Conservation (phyloP, 768 basidiomycete species). For the Mycena leptocephala region DNA sequence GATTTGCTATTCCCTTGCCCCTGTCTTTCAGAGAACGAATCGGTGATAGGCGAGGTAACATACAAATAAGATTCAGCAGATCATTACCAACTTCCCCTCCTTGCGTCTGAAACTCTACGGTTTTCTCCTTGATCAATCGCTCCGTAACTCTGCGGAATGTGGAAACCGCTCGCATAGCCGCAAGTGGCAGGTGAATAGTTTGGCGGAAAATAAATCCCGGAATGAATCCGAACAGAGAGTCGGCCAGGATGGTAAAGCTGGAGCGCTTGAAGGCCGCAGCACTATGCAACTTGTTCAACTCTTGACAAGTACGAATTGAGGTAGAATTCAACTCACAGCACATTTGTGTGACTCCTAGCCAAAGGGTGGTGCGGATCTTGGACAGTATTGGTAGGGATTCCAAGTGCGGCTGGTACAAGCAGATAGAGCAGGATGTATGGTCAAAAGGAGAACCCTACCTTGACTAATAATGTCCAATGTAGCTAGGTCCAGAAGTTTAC, state of each 20-base stretch:
- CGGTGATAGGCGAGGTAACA: not conserved
- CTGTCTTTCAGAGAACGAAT: not conserved
- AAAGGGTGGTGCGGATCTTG: constrained; percentile 3
- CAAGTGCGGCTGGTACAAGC: not conserved
- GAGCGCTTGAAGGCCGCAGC: not conserved
- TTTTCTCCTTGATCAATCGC: constrained; percentile 1
- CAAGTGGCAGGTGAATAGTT: constrained; percentile 10
- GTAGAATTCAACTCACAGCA: not conserved
- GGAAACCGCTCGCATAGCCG: constrained; percentile 3
- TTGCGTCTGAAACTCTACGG: not conserved
- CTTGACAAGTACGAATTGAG: not conserved
- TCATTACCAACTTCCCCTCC: constrained; percentile 9
- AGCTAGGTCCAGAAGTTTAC: constrained; percentile 12
- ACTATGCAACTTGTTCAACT: not conserved
- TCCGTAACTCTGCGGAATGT: constrained; percentile 1
- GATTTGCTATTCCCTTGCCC: constrained; percentile 9
- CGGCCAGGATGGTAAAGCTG: not conserved
- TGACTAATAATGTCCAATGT: constrained; percentile 26
- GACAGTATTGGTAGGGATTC: constrained; percentile 11
- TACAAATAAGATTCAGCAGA: no score
- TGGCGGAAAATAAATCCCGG: constrained; percentile 19
- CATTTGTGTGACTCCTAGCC: not conserved
- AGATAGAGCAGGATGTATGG: not conserved
- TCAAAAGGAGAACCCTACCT: not conserved
- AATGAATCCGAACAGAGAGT: not conserved